phyloP scores from a whole-genome alignment of 1,139 yeast species.

The Geotrichum aggregatum region DNA sequence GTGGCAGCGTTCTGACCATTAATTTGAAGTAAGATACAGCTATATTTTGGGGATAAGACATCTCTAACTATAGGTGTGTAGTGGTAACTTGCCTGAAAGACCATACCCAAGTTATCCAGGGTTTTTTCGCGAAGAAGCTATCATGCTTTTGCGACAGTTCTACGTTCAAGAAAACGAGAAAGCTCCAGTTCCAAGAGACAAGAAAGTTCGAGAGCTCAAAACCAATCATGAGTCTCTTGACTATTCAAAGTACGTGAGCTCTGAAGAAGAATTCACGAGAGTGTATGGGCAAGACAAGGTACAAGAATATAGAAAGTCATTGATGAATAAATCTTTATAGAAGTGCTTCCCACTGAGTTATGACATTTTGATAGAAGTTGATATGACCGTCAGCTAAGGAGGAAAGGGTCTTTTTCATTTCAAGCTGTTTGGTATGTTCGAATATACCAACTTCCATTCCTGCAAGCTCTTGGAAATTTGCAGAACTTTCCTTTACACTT shows the following conservation, averaged over 20 bases:
- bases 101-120: slow-evolving; percentile 70
- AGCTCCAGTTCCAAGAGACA: slow-evolving; percentile 77
- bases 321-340: not conserved
- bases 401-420: slow-evolving; percentile 65
- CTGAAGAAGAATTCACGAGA: slow-evolving; percentile 45
- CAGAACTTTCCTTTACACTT: slow-evolving; percentile 65
- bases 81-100: slow-evolving; percentile 28
- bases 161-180: slow-evolving; percentile 78
- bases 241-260: slow-evolving; percentile 46
- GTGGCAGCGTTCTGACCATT: slow-evolving; percentile 70
- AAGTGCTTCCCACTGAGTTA: slow-evolving; percentile 61
- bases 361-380: slow-evolving; percentile 65
- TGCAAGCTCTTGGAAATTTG: slow-evolving; percentile 62
- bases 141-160: slow-evolving; percentile 72
- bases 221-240: slow-evolving; percentile 57
- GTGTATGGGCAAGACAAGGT: slow-evolving; percentile 49
- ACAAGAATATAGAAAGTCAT: slow-evolving; percentile 9
- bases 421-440: slow-evolving; percentile 73
- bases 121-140: slow-evolving; percentile 72
- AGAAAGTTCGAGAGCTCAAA: slow-evolving; percentile 72
- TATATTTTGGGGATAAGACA: not conserved
- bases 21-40: slow-evolving; percentile 16
- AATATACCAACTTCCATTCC: slow-evolving; percentile 73
- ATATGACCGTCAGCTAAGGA: slow-evolving; percentile 74
- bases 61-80: not conserved